A percentile compares a stretch with the other conserved stretches of the same genome.
Evolutionary conservation across 371 early-diverging fungal species (phyloP).

Genomic region (Synchytrium microbalum): DNA sequence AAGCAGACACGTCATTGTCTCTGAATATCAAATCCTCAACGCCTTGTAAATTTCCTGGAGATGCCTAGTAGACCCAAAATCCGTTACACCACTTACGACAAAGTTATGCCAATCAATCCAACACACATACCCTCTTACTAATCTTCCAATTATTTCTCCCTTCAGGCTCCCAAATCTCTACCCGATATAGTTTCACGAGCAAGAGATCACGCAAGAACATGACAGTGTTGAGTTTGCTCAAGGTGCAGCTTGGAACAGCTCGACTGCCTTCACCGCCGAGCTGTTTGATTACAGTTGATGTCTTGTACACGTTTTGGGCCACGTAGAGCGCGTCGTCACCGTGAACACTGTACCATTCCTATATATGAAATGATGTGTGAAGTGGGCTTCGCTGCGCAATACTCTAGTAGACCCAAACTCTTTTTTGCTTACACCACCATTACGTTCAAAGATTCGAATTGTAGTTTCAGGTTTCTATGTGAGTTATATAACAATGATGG

Average conservation of each 20-base stretch:
- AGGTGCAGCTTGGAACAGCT: constrained; percentile 67
- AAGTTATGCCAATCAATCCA: background rate
- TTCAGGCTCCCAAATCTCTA: constrained; percentile 81
- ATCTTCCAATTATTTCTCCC: constrained; percentile 43
- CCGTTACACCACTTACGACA: constrained; percentile 1
- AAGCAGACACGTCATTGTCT: constrained; percentile 51
- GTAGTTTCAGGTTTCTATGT: constrained; percentile 42
- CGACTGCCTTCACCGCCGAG: constrained; percentile 60
- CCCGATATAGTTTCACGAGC: constrained; percentile 57
- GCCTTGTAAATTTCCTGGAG: constrained; percentile 86
- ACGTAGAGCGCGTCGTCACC: constrained; percentile 81
- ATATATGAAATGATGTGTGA: background rate
- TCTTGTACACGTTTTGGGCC: constrained; percentile 79
- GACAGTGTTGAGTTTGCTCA: constrained; percentile 66
- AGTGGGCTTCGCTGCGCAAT: background rate
- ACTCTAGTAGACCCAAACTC: background rate
- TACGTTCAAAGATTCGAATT: constrained; percentile 66
- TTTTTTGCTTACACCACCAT: constrained; percentile 34
- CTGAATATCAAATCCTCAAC: constrained; percentile 83
- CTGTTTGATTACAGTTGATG: constrained; percentile 80
- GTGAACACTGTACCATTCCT: constrained; percentile 75
- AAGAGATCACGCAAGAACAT: constrained; percentile 72
- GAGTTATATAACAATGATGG: constrained; percentile 12
- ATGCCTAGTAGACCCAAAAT: constrained; percentile 44
- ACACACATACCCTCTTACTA: constrained; percentile 30